These are phyloP conservation scores for Prunus davidiana DNA, from an alignment of 306 rosid species.

Conservation along the genomic window DNA sequence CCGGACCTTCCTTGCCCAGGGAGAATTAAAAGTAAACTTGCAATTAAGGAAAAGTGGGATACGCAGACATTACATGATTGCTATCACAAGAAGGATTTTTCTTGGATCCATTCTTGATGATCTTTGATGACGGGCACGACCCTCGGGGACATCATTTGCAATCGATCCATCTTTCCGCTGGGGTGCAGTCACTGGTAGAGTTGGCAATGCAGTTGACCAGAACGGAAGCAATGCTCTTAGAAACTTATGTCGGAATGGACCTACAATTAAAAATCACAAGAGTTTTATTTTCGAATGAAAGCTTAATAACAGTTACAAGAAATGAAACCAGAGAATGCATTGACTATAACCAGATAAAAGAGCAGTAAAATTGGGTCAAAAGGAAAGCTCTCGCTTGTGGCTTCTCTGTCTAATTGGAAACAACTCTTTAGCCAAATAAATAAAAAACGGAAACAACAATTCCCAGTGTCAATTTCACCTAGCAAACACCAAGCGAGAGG, in stretches of 20 bases:
- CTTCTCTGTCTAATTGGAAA: not conserved
- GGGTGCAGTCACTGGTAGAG: slow-evolving; percentile 90
- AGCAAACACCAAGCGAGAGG: not conserved
- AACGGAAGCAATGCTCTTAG: slow-evolving; percentile 93
- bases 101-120: slow-evolving; percentile 97
- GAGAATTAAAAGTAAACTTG: not conserved
- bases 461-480: not conserved
- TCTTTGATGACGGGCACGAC: slow-evolving; percentile 71
- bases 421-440: not conserved
- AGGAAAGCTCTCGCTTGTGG: not conserved
- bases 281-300: slow-evolving; percentile 20
- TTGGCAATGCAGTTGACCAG: slow-evolving; percentile 92
- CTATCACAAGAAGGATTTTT: slow-evolving; percentile 89
- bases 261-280: slow-evolving; percentile 34
- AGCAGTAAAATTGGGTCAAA: not conserved
- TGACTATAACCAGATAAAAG: not conserved
- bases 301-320: slow-evolving; percentile 17
- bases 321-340: slow-evolving; percentile 14
- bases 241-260: slow-evolving; percentile 88
- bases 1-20: not conserved
- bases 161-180: slow-evolving; percentile 64
- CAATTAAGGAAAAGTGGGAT: slow-evolving; percentile 13
- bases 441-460: not conserved
- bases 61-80: slow-evolving; percentile 64
- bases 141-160: slow-evolving; percentile 64